These are phyloP conservation scores for Pilasporangium apinafurcum DNA, from an alignment of 352 stramenopile genomes.

Conservation along the genomic window DNA sequence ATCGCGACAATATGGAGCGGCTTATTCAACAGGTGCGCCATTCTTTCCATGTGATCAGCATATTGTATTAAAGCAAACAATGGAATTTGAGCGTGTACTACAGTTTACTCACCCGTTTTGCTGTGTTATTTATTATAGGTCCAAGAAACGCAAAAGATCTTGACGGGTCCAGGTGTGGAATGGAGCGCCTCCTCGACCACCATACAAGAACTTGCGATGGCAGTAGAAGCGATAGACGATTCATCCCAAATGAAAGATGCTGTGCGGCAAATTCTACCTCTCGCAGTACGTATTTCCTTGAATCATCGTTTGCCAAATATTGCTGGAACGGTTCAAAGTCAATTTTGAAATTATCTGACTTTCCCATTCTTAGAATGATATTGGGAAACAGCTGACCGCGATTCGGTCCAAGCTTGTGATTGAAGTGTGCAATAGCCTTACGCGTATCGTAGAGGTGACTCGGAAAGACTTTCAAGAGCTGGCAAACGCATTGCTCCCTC, in stretches of 20 bases:
- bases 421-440: constrained; percentile 36
- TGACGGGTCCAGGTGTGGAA: constrained; percentile 17
- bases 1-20: constrained; percentile 17
- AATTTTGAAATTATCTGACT: neutral
- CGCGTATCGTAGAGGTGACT: constrained; percentile 38
- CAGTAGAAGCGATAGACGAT: constrained; percentile 28
- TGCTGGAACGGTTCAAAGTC: neutral
- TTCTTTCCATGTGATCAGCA: too few species aligned
- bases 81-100: neutral
- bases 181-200: constrained; percentile 32
- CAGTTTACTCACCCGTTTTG: neutral
- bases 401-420: constrained; percentile 48
- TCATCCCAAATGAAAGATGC: constrained; percentile 20
- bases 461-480: constrained; percentile 41
- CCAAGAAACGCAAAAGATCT: constrained; percentile 25
- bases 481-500: constrained; percentile 45
- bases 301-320: neutral
- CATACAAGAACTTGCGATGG: constrained; percentile 35
- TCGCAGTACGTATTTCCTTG: constrained; percentile 32
- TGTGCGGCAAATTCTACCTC: constrained; percentile 24
- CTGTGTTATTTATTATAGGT: constrained; percentile 13
- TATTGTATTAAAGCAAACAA: too few species aligned
- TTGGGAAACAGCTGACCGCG: constrained; percentile 32
- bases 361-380: constrained; percentile 16
- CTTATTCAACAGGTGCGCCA: constrained; percentile 10